Evolutionary conservation across 345 rosid species (phyloP).

Genomic region (Gossypium anomalum): DNA sequence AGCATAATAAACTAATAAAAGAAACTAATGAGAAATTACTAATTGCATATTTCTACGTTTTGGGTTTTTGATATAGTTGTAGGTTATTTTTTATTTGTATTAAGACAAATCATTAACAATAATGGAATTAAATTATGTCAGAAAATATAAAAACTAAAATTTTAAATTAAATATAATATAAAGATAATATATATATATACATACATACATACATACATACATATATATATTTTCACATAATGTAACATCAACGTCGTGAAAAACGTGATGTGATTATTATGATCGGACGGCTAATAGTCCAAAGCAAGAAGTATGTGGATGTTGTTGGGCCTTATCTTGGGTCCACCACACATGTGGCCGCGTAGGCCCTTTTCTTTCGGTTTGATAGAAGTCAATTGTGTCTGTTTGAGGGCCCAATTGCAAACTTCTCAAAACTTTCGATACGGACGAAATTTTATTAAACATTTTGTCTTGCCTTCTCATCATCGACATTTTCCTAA

Average conservation of each 20-base stretch:
- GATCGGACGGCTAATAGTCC: constrained; percentile 10
- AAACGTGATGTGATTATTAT: neutral
- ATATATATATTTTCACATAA: too few species aligned
- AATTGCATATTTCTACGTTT: too few species aligned
- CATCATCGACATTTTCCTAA: neutral
- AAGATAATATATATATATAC: too few species aligned
- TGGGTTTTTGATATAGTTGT: too few species aligned
- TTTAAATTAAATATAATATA: too few species aligned
- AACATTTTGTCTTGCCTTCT: constrained; percentile 7
- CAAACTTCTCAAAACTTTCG: neutral
- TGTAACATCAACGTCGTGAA: neutral
- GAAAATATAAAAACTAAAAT: too few species aligned
- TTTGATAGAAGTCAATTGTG: neutral
- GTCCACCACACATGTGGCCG: neutral
- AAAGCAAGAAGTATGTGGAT: neutral
- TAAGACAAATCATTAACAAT: too few species aligned
- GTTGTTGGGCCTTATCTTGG: neutral
- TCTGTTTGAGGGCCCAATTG: neutral
- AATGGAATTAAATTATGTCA: too few species aligned
- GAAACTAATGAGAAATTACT: too few species aligned
- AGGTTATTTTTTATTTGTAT: too few species aligned
- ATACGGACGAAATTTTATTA: neutral
- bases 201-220: too few species aligned
- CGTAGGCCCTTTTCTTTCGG: neutral
- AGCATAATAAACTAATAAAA: too few species aligned